Base-by-base conservation (phyloP, 768 basidiomycete genomes). In the Macrolepiota albuminosa region DNA sequence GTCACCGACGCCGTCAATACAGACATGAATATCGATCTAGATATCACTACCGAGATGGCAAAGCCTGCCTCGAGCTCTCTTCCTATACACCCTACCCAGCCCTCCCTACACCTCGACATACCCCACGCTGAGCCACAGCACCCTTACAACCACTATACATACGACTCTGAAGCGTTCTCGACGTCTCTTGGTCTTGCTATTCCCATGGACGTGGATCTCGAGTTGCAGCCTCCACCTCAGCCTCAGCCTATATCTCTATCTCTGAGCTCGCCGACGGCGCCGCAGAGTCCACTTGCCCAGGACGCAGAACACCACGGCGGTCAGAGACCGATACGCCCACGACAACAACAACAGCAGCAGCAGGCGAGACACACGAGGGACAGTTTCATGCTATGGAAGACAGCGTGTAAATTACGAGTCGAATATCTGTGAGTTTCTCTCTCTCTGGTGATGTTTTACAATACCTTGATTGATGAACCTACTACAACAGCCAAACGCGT, bases 371-470 rank as follows among this genome's bases (percentile, higher is more conserved):
- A 62, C 36, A 10, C 18, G 53, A 47, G 53, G 16, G 57, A 56
- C 40, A 62, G 39, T 13, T 59, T 59, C n/a, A 56, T 59, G 39
- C 45, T 64, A 2, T 68, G 67, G 67, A 63, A 64, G 59, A 64
- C 62, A 10, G 67, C 67, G 43, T 68, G 67, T 58, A 59, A 58
- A 39, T 47, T 60, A n/a, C 42, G 67, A 1, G 67, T 66, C 9
- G 63, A 63, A 54, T 61, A 64, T 45, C 60, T 68, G 67, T 68
- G 51, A 55, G 67, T 56, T n/a, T n/a, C n/a, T n/a, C n/a, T n/a
- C n/a, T n/a, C n/a, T n/a, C n/a, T n/a, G n/a, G n/a, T n/a, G n/a
- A n/a, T n/a, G n/a, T n/a, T n/a, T n/a, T n/a, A n/a, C n/a, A n/a
- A n/a, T n/a, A n/a, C n/a, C n/a, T n/a, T n/a, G n/a, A n/a, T n/a